These are phyloP conservation scores for Pugionium cornutum DNA, from an alignment of 345 rosid genomes.

Conservation along the genomic window DNA sequence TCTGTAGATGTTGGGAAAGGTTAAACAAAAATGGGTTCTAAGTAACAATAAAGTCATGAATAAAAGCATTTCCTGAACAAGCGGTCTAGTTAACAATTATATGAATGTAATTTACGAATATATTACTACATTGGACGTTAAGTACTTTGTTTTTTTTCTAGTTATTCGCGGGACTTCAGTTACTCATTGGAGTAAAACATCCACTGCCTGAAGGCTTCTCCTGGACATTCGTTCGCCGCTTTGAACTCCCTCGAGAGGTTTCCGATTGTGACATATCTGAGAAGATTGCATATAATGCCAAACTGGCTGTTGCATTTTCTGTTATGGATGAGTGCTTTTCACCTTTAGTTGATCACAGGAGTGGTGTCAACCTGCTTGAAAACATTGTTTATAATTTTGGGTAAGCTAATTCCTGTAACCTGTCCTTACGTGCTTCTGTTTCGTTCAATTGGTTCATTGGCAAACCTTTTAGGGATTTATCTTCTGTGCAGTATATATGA, in stretches of 20 bases:
- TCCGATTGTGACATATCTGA: slow-evolving; percentile 49
- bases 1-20: background rate
- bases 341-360: slow-evolving; percentile 81
- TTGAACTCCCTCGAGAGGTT: slow-evolving; percentile 54
- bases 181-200: slow-evolving; percentile 79
- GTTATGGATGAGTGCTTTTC: slow-evolving; percentile 95
- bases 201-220: slow-evolving; percentile 79
- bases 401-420: slow-evolving; percentile 46
- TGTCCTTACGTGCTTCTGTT: slow-evolving; percentile 16
- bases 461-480: background rate
- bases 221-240: slow-evolving; percentile 75
- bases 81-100: background rate
- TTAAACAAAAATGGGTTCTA: slow-evolving; percentile 4
- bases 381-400: slow-evolving; percentile 85
- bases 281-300: slow-evolving; percentile 75
- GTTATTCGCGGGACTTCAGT: slow-evolving; percentile 59
- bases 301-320: slow-evolving; percentile 80
- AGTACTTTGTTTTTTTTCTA: slow-evolving; percentile 35
- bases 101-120: background rate
- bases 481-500: background rate
- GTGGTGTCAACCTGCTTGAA: slow-evolving; percentile 82
- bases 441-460: slow-evolving; percentile 18
- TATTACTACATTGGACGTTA: slow-evolving; percentile 5
- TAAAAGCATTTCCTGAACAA: slow-evolving; percentile 3
- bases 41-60: slow-evolving; percentile 6